These are phyloP conservation scores for Xylaria flabelliformis DNA, from an alignment of 495 filamentous ascomycete species.

Conservation along the genomic window DNA sequence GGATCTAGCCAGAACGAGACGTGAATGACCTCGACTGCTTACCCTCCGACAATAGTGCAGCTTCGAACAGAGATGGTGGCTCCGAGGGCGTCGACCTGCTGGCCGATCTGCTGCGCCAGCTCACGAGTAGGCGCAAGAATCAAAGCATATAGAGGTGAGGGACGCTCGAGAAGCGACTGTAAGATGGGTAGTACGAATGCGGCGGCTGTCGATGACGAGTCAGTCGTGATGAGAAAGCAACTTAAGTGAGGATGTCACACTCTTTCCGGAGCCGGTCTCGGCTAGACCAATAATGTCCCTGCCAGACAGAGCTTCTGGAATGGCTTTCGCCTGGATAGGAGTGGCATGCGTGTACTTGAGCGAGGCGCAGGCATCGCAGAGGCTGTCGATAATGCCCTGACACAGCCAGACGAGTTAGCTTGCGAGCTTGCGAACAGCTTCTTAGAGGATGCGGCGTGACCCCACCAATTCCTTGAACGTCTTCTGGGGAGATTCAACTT, in stretches of 20 bases:
- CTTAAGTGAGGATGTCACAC: slow-evolving; percentile 33
- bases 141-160: slow-evolving; percentile 76
- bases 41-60: slow-evolving; percentile 81
- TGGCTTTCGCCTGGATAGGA: slow-evolving; percentile 76
- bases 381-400: slow-evolving; percentile 78
- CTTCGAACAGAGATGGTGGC: slow-evolving; percentile 80
- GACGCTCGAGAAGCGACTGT: slow-evolving; percentile 83
- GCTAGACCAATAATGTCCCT: slow-evolving; percentile 92
- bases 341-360: slow-evolving; percentile 86
- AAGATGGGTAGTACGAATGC: slow-evolving; percentile 91
- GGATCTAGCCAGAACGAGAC: background rate
- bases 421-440: slow-evolving; percentile 5
- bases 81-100: slow-evolving; percentile 83
- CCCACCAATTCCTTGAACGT: slow-evolving; percentile 77
- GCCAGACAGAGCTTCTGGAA: slow-evolving; percentile 80
- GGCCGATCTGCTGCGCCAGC: slow-evolving; percentile 86
- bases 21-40: background rate
- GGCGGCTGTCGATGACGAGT: slow-evolving; percentile 48
- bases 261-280: slow-evolving; percentile 95
- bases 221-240: background rate
- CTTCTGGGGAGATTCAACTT: slow-evolving; percentile 50
- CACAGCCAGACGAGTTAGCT: slow-evolving; percentile 18
- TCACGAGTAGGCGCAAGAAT: slow-evolving; percentile 92
- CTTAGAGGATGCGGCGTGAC: background rate
- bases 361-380: slow-evolving; percentile 83